Evolutionary conservation across 352 stramenopile genomes (phyloP), one percentile per base, ranked within the genome.

Genomic region (Plasmopara halstedii): DNA sequence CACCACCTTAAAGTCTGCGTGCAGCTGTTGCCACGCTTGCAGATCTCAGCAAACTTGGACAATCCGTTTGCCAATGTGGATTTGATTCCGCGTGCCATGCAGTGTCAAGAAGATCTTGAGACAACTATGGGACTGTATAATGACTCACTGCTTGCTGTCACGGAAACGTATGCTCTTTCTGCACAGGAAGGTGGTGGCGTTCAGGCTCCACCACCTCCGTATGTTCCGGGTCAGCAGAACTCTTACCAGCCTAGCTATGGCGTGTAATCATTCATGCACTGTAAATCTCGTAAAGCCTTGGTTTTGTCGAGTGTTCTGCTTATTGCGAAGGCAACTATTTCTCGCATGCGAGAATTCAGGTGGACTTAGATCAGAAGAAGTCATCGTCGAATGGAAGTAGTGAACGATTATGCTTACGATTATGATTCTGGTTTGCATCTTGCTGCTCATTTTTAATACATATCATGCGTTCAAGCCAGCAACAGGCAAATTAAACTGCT

Each of bases 61-160:
- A 94, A 94, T 47, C 82, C 82, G 48, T 94, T 94, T 38, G 82
- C 82, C 14, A 90, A 91, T 45, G 72, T 89, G 26, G 82, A 94
- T 53, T 46, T 94, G 37, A 94, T 94, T 46, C 79, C 79, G 34
- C 82, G 79, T 7, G 82, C 82, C 45, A 91, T 94, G 82, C 79
- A 94, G 64, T 94, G 76, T 62, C 77, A 91, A 43, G 79, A 94
- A 52, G 79, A 91, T 42, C 48, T 94, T 32, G 82, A 91, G 57
- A 88, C 65, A 39, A 90, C 82, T 3, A 94, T 91, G 74, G 77
- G 80, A 34, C 56, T 91, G 39, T 94, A 94, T 75, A 94, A 94
- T 55, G 82, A 91, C 59, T 94, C 82, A 51, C 65, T 94, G 44
- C 57, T 93, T 44, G 82, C 82, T 8, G 79, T 93, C 7, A 90